phyloP scores from a whole-genome alignment of 768 basidiomycete species.

The Phanerodontia chrysosporium region DNA sequence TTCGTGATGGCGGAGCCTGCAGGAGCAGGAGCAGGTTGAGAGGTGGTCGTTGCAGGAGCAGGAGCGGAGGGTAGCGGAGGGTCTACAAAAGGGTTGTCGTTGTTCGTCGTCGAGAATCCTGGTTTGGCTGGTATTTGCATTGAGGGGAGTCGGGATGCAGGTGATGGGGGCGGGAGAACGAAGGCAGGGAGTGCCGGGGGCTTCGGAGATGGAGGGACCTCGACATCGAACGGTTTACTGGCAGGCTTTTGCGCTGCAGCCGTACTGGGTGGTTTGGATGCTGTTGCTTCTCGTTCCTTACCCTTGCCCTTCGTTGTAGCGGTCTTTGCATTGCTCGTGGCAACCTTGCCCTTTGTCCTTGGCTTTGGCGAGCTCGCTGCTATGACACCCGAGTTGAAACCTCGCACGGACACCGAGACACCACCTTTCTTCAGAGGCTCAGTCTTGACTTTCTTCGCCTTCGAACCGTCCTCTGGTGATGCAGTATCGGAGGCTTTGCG shows the following conservation, averaged over 20 bases:
- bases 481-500: neutral
- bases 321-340: slow-evolving; percentile 25
- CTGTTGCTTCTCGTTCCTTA: slow-evolving; percentile 21
- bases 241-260: neutral
- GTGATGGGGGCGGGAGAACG: slow-evolving; percentile 75
- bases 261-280: neutral
- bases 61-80: neutral
- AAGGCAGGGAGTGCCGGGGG: slow-evolving; percentile 44
- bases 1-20: neutral
- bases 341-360: neutral
- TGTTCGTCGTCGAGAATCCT: slow-evolving; percentile 13
- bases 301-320: slow-evolving; percentile 35
- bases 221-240: slow-evolving; percentile 26
- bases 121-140: slow-evolving; percentile 27
- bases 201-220: slow-evolving; percentile 26
- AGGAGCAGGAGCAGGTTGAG: neutral
- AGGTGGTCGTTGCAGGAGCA: neutral
- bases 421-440: neutral
- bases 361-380: neutral
- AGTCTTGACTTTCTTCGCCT: neutral
- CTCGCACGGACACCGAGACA: neutral
- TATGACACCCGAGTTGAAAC: neutral
- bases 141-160: slow-evolving; percentile 58
- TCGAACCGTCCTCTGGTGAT: neutral
- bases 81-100: neutral